phyloP scores from a whole-genome alignment of 768 basidiomycete species.

The Daedaleopsis sinensis region DNA sequence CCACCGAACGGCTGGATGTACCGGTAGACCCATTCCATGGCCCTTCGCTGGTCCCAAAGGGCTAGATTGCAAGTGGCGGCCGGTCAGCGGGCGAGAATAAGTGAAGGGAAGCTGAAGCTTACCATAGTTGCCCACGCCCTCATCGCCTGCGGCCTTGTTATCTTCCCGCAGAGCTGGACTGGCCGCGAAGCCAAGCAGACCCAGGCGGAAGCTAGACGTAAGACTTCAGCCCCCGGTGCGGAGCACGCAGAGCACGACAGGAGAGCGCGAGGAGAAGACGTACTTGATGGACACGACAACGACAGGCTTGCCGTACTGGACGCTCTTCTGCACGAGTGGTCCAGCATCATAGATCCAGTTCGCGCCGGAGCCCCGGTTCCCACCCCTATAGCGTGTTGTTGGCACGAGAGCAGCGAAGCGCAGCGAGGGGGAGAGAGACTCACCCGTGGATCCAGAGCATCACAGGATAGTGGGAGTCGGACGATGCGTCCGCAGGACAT shows the following conservation, averaged over 20 bases:
- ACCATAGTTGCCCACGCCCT: conserved; percentile 82
- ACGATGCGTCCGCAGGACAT: conserved; percentile 59
- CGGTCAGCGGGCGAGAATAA: background rate
- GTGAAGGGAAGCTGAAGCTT: conserved; percentile 21
- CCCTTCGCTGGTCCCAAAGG: conserved; percentile 42
- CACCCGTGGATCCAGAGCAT: conserved; percentile 91
- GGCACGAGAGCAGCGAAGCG: conserved; percentile 3
- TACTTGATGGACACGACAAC: conserved; percentile 79
- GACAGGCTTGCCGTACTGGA: conserved; percentile 62
- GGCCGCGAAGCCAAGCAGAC: conserved; percentile 77
- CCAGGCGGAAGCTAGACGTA: conserved; percentile 66
- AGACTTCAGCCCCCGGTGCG: conserved; percentile 14
- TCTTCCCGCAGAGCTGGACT: conserved; percentile 67
- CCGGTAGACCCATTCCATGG: conserved; percentile 54
- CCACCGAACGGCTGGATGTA: conserved; percentile 58
- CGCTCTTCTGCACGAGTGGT: conserved; percentile 68
- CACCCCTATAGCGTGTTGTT: conserved; percentile 50
- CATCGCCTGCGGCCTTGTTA: conserved; percentile 63
- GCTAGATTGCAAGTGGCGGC: conserved; percentile 15
- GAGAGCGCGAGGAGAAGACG: conserved; percentile 30
- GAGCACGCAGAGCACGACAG: conserved; percentile 11
- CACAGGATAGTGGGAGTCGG: conserved; percentile 64
- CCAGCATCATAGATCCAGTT: conserved; percentile 81
- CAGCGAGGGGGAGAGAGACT: conserved; percentile 33
- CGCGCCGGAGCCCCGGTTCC: conserved; percentile 72